Conservation (phyloP, 345 rosid genomes). For the Lepidium didymum region DNA sequence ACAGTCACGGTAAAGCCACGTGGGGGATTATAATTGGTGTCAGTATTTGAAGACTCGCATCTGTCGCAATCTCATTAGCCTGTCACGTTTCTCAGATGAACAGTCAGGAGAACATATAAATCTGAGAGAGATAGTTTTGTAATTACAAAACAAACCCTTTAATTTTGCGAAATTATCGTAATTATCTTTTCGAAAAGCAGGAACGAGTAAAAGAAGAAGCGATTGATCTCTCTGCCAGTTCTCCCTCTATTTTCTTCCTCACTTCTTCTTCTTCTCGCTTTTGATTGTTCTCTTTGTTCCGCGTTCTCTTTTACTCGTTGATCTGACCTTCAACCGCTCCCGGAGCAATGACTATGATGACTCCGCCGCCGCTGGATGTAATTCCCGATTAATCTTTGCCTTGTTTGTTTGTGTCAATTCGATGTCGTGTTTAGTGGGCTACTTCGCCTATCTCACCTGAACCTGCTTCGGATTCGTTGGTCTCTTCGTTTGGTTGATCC, state of each 20-base stretch:
- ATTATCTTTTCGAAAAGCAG: constrained; percentile 22
- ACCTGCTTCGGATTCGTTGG: neutral
- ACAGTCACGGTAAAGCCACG: neutral
- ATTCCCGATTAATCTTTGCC: constrained; percentile 5
- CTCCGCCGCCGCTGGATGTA: constrained; percentile 81
- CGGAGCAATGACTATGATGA: constrained; percentile 67
- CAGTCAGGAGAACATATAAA: constrained; percentile 3
- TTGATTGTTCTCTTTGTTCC: constrained; percentile 4
- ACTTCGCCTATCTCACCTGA: neutral
- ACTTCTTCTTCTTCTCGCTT: constrained; percentile 8
- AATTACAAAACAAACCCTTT: constrained; percentile 14
- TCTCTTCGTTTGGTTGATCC: constrained; percentile 4
- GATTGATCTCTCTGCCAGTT: constrained; percentile 28
- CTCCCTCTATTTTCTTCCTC: constrained; percentile 25
- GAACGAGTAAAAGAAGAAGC: constrained; percentile 19
- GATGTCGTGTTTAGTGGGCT: constrained; percentile 11
- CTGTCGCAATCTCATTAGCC: constrained; percentile 34
- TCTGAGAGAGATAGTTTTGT: neutral
- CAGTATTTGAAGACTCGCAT: neutral
- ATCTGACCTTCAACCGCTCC: constrained; percentile 32
- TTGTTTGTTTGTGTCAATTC: constrained; percentile 13
- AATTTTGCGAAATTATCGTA: constrained; percentile 15
- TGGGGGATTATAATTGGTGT: neutral
- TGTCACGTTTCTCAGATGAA: neutral
- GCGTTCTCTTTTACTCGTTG: constrained; percentile 21